Conservation (phyloP, 495 filamentous ascomycete genomes). For the Penicillium herquei region DNA sequence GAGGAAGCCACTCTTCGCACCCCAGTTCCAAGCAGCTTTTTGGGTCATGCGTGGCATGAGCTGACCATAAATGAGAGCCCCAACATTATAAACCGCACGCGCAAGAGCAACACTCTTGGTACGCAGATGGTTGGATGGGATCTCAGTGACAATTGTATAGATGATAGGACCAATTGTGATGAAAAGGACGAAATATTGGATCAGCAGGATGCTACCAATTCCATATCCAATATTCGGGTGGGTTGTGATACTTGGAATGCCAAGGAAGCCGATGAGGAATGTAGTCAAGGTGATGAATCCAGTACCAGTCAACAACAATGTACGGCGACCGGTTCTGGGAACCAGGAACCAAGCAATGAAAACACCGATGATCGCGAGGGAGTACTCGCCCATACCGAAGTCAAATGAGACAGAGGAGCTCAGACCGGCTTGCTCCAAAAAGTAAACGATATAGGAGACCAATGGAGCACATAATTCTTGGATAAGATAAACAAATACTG, state of each 20-base stretch:
- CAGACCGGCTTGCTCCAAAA: constrained; percentile 62
- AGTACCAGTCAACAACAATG: constrained; percentile 62
- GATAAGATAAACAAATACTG: constrained; percentile 55
- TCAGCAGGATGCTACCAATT: constrained; percentile 48
- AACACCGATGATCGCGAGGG: constrained; percentile 24
- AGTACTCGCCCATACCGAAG: constrained; percentile 26
- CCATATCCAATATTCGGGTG: constrained; percentile 24
- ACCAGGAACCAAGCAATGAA: constrained; percentile 62
- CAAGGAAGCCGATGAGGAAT: constrained; percentile 61
- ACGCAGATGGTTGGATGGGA: constrained; percentile 52
- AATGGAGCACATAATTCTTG: constrained; percentile 10
- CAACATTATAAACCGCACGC: constrained; percentile 55
- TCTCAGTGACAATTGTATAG: constrained; percentile 62
- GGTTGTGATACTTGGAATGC: constrained; percentile 49
- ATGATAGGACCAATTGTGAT: constrained; percentile 59
- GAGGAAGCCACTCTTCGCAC: constrained; percentile 67
- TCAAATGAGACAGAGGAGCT: constrained; percentile 34
- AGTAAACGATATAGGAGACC: constrained; percentile 58
- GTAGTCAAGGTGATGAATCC: constrained; percentile 56
- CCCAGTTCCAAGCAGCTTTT: constrained; percentile 59
- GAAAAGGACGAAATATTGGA: constrained; percentile 59
- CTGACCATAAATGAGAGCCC: constrained; percentile 61
- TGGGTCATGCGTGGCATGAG: constrained; percentile 68
- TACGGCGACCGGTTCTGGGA: constrained; percentile 61
- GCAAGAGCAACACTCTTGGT: constrained; percentile 63